A percentile compares a stretch with the other conserved stretches of the same genome.
phyloP scores from a whole-genome alignment of 108 stramenopile genomes.

The Mediolabrus comicus region DNA sequence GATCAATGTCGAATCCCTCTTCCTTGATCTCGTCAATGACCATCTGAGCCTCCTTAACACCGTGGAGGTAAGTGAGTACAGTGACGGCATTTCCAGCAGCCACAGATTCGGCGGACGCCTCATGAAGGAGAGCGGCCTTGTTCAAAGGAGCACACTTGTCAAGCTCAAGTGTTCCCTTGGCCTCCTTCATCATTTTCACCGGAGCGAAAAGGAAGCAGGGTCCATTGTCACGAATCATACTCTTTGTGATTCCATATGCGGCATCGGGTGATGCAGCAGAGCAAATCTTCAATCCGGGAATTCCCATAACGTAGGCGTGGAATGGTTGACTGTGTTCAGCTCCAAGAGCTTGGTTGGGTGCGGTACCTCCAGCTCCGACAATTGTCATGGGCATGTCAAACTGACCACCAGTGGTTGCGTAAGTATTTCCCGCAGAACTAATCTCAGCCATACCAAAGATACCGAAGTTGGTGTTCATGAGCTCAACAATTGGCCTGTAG shows the following conservation, averaged over 20 bases:
- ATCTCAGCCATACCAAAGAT: constrained; percentile 99
- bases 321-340: constrained; percentile 99
- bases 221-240: constrained; percentile 98
- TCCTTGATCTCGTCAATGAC: constrained; percentile 83
- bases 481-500: constrained; percentile 97
- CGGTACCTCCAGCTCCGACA: constrained; percentile 97
- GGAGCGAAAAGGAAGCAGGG: constrained; percentile 98
- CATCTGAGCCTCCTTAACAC: constrained; percentile 91
- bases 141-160: constrained; percentile 93
- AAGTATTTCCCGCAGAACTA: constrained; percentile 97
- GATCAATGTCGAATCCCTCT: constrained; percentile 95
- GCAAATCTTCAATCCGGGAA: constrained; percentile 98
- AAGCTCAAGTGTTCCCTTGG: constrained; percentile 88
- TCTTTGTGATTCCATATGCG: constrained; percentile 96
- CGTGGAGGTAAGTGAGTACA: constrained; percentile 97
- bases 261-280: constrained; percentile 95
- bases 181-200: constrained; percentile 98
- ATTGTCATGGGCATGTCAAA: constrained; percentile 99
- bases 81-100: constrained; percentile 88
- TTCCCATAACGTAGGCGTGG: constrained; percentile 99
- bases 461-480: constrained; percentile 99
- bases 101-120: constrained; percentile 81
- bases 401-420: constrained; percentile 96
- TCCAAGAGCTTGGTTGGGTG: constrained; percentile 97
- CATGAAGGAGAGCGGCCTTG: constrained; percentile 88